A percentile compares a stretch with the other conserved stretches of the same genome.
Evolutionary conservation across 495 filamentous ascomycete genomes (phyloP).

Genomic region (Copromyces sp.): DNA sequence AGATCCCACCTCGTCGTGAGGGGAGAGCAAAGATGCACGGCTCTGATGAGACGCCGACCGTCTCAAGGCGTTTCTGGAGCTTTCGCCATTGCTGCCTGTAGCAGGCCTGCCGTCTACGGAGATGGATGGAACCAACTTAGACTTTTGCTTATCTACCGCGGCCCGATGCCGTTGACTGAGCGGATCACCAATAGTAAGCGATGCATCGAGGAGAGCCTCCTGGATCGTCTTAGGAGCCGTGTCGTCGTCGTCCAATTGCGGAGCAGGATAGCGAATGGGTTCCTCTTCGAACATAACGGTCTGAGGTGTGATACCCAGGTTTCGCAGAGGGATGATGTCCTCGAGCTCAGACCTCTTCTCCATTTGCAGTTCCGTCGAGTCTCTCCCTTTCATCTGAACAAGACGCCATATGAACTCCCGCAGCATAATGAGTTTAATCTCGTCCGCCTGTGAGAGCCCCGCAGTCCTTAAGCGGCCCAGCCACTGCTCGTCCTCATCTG

Average conservation of each 20-base stretch:
- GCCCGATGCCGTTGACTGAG: constrained; percentile 47
- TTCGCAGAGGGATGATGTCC: constrained; percentile 58
- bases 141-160: constrained; percentile 39
- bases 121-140: constrained; percentile 16
- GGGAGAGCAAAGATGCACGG: constrained; percentile 9
- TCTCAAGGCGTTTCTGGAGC: constrained; percentile 20
- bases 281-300: constrained; percentile 86
- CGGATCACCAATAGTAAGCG: constrained; percentile 71
- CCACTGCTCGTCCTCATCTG: constrained; percentile 97
- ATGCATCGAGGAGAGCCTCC: constrained; percentile 87
- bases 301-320: constrained; percentile 64
- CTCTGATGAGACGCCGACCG: constrained; percentile 20
- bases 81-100: constrained; percentile 12
- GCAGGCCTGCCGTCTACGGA: constrained; percentile 22
- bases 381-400: constrained; percentile 54
- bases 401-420: constrained; percentile 89
- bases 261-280: constrained; percentile 19
- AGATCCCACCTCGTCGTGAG: constrained; percentile 23
- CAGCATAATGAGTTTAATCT: constrained; percentile 78
- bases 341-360: constrained; percentile 39
- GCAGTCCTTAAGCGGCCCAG: constrained; percentile 70
- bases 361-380: constrained; percentile 29
- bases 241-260: constrained; percentile 19
- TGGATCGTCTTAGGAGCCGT: constrained; percentile 64
- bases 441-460: constrained; percentile 75